phyloP scores from a whole-genome alignment of 2,329 filamentous ascomycete genomes.

The Tolypocladium album region DNA sequence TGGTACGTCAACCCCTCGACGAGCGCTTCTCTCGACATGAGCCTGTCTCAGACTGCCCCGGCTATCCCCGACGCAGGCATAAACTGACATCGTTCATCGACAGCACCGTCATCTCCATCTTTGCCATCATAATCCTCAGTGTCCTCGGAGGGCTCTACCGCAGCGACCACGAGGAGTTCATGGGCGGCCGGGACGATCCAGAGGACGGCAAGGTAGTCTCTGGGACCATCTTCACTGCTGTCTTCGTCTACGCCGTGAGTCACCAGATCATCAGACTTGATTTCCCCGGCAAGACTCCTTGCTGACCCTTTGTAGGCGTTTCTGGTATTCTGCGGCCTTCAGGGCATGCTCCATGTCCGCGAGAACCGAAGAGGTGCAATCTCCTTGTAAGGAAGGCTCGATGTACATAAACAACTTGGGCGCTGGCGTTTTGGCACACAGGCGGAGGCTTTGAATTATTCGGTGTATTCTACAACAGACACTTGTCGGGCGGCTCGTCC shows the following conservation, averaged over 20 bases:
- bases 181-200: constrained; percentile 63
- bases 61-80: neutral
- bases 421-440: constrained; percentile 1
- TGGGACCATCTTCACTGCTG: constrained; percentile 75
- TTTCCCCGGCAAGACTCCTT: neutral
- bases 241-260: constrained; percentile 81
- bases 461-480: too few species aligned
- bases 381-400: constrained; percentile 41
- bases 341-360: constrained; percentile 77
- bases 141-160: constrained; percentile 62
- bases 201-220: constrained; percentile 69
- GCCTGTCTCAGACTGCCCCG: neutral
- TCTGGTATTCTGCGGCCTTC: constrained; percentile 82
- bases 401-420: neutral
- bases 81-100: constrained; percentile 11
- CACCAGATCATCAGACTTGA: neutral
- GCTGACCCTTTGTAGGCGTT: constrained; percentile 50
- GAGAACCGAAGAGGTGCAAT: constrained; percentile 78
- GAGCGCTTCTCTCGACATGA: neutral
- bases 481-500: neutral
- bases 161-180: constrained; percentile 70
- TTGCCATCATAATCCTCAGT: constrained; percentile 56
- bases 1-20: constrained; percentile 49
- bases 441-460: neutral
- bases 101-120: constrained; percentile 62